These are phyloP conservation scores for Aspergillus fischeri DNA, from an alignment of 2,329 filamentous ascomycete species.

Conservation along the genomic window DNA sequence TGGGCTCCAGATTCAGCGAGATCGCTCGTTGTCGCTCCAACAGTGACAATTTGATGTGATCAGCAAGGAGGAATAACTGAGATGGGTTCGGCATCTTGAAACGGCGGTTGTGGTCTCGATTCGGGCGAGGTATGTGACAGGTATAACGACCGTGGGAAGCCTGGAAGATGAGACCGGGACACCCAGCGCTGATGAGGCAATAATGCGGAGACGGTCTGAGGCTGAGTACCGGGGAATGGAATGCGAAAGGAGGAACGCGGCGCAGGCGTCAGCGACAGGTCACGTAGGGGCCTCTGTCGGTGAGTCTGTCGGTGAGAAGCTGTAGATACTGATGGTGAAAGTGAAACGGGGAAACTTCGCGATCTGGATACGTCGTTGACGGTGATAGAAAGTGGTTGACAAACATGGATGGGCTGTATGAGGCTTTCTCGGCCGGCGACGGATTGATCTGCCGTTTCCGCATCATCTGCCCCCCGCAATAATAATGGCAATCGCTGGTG, in stretches of 20 bases:
- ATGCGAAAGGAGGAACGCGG: neutral
- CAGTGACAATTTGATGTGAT: constrained; percentile 94
- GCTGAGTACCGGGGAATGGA: neutral
- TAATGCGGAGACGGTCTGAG: neutral
- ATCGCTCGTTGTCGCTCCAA: constrained; percentile 86
- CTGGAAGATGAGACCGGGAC: neutral
- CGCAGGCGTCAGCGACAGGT: neutral
- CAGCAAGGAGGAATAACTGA: constrained; percentile 87
- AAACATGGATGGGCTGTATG: constrained; percentile 2
- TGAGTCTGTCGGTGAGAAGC: neutral
- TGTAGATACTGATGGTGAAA: neutral
- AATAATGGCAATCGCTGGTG: neutral
- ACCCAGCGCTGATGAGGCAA: neutral
- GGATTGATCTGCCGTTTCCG: constrained; percentile 13
- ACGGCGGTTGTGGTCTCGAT: constrained; percentile 6
- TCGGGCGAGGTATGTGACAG: neutral
- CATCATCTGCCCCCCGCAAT: constrained; percentile 8
- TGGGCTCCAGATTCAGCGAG: constrained; percentile 71
- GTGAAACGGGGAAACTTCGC: neutral
- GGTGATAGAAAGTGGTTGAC: constrained; percentile 2
- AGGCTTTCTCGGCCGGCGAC: neutral
- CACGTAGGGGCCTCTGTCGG: neutral
- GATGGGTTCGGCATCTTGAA: constrained; percentile 52
- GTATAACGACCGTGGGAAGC: neutral
- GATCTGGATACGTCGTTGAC: neutral